phyloP scores from a whole-genome alignment of 2,329 filamentous ascomycete species.

The Rhynchosporium secalis region DNA sequence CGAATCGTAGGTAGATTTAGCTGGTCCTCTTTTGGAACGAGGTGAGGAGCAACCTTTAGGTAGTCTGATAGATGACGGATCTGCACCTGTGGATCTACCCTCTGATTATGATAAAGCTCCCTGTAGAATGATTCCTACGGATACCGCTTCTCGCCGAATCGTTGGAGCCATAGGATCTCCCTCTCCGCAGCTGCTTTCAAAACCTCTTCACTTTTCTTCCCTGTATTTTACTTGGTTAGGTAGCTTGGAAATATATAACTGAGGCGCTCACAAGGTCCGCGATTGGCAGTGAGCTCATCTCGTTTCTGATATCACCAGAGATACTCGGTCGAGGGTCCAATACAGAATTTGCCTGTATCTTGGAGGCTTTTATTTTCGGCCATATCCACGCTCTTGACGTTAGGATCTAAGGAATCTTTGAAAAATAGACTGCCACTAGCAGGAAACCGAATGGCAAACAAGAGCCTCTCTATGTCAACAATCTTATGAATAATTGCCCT shows the following conservation, averaged over 20 bases:
- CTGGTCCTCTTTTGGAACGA: slow-evolving; percentile 23
- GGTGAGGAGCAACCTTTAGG: slow-evolving; percentile 27
- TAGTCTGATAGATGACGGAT: slow-evolving; percentile 26
- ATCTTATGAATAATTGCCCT: slow-evolving; percentile 28
- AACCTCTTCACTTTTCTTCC: slow-evolving; percentile 23
- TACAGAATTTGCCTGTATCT: slow-evolving; percentile 22
- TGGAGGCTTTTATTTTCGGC: slow-evolving; percentile 18
- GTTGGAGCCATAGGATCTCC: slow-evolving; percentile 24
- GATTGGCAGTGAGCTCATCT: slow-evolving; percentile 25
- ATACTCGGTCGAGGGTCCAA: slow-evolving; percentile 31
- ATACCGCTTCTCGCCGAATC: slow-evolving; percentile 25
- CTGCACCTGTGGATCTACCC: slow-evolving; percentile 25
- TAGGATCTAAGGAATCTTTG: slow-evolving; percentile 25
- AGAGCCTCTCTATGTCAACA: slow-evolving; percentile 25
- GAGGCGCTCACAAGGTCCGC: slow-evolving; percentile 26
- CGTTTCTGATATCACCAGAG: slow-evolving; percentile 29
- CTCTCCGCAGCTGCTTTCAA: slow-evolving; percentile 28
- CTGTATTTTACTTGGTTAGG: slow-evolving; percentile 20
- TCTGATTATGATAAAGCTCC: slow-evolving; percentile 27
- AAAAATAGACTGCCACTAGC: slow-evolving; percentile 30
- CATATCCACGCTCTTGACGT: slow-evolving; percentile 26
- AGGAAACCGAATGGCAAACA: slow-evolving; percentile 27
- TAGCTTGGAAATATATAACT: slow-evolving; percentile 12
- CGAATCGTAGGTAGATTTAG: slow-evolving; percentile 27
- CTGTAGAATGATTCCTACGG: slow-evolving; percentile 26